phyloP scores from a whole-genome alignment of 257 asterid genomes.

The Asclepias syriaca region DNA sequence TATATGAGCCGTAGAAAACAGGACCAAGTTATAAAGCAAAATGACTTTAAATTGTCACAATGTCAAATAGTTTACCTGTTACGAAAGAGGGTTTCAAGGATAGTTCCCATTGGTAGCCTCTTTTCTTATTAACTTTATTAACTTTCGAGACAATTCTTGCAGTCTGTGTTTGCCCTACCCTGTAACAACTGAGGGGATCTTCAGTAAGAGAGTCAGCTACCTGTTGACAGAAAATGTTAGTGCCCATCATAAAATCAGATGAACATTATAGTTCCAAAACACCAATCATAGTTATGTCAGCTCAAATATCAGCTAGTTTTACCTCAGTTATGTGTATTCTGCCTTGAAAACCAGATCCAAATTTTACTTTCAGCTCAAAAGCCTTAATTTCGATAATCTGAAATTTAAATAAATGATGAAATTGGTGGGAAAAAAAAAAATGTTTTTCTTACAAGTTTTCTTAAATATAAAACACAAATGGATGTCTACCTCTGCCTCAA shows the following conservation, averaged over 20 bases:
- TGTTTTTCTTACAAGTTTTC: conserved; percentile 1
- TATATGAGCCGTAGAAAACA: neutral
- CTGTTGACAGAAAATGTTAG: conserved; percentile 32
- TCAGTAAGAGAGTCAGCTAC: conserved; percentile 60
- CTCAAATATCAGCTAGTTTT: conserved; percentile 2
- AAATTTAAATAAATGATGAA: conserved; percentile 20
- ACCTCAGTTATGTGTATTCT: conserved; percentile 95
- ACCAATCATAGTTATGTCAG: neutral
- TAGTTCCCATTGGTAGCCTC: conserved; percentile 63
- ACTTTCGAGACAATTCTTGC: conserved; percentile 74
- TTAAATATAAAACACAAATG: neutral
- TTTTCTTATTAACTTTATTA: conserved; percentile 36
- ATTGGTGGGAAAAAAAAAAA: neutral
- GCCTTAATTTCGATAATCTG: conserved; percentile 90
- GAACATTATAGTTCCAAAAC: neutral
- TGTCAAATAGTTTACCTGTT: conserved; percentile 36
- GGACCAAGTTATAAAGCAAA: neutral
- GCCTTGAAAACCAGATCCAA: conserved; percentile 80
- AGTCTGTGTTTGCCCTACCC: conserved; percentile 65
- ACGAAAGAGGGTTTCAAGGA: conserved; percentile 72
- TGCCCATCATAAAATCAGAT: conserved; percentile 7
- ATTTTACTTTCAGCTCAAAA: conserved; percentile 76
- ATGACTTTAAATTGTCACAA: neutral
- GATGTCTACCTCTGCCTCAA: conserved; percentile 70
- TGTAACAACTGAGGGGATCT: conserved; percentile 52